phyloP scores from a whole-genome alignment of 495 filamentous ascomycete species.

The Penicillium lagena region DNA sequence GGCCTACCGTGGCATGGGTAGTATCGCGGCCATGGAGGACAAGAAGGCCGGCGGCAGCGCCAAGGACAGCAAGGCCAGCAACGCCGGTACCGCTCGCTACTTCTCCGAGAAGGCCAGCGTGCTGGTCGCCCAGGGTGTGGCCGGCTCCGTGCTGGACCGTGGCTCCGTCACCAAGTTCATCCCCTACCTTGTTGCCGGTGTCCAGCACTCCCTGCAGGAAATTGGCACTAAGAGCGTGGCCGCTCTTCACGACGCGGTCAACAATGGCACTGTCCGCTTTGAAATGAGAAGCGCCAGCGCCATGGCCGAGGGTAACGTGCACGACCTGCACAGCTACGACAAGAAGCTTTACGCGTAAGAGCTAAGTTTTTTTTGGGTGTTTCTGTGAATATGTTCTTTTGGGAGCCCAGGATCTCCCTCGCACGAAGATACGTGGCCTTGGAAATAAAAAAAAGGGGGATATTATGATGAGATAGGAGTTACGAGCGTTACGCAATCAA shows the following conservation, averaged over 20 bases:
- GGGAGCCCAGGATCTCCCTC: conserved; percentile 7
- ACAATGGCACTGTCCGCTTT: conserved; percentile 75
- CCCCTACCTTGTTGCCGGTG: conserved; percentile 87
- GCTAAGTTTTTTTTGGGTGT: conserved; percentile 13
- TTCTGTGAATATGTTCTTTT: conserved; percentile 15
- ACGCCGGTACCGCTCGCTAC: conserved; percentile 95
- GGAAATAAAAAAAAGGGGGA: conserved; percentile 30
- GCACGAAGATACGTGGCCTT: conserved; percentile 27
- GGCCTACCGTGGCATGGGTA: conserved; percentile 97
- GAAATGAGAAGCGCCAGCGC: conserved; percentile 92
- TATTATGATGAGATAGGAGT: conserved; percentile 26
- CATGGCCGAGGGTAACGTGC: conserved; percentile 90
- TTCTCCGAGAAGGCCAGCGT: conserved; percentile 95
- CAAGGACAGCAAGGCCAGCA: conserved; percentile 76
- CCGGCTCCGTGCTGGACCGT: conserved; percentile 64
- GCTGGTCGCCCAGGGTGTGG: conserved; percentile 94
- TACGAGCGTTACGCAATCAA: conserved; percentile 17
- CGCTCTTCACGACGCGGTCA: conserved; percentile 70
- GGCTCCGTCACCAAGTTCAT: conserved; percentile 89
- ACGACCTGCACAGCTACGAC: conserved; percentile 94
- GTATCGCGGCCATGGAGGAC: conserved; percentile 98
- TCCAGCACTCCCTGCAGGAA: conserved; percentile 97
- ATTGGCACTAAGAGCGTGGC: conserved; percentile 75
- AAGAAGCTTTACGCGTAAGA: conserved; percentile 95
- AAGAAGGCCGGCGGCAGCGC: conserved; percentile 70